Base-by-base conservation (phyloP, 2,329 filamentous ascomycete genomes). In the Laburnicola sp. region DNA sequence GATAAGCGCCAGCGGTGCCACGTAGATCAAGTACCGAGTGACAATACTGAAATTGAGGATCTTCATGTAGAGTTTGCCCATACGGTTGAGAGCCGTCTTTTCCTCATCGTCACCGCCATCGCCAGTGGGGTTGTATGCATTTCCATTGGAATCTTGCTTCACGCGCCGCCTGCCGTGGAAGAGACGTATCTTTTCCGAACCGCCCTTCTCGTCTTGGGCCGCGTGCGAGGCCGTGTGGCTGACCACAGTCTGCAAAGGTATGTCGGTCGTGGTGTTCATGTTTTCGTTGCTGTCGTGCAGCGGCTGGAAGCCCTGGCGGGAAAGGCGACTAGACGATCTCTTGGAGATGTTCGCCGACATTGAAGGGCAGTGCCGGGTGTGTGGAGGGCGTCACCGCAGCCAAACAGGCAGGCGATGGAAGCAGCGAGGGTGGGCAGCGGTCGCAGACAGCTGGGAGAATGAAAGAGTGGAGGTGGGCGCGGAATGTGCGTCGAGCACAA, bases 11-110 rank as follows among this genome's bases (percentile, higher is more conserved):
- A 86, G 53, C 0, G 84, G 84, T 23, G 80, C 66, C 25, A 86
- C 81, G 59, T 86, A 86, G 54, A 86, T 76, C 64, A 86, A 76
- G 64, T 87, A 86, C 40, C 84, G 77, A 41, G 83, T 86, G 60
- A 86, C 60, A 54, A 86, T 79, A 48, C 82, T 85, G 71, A 82
- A 86, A 61, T 85, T 80, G 59, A 84, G 71, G 47, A 87, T 78
- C 62, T 81, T 82, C 62, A 77, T 76, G 72, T 86, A 86, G 48
- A 87, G 67, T 54, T 74, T 77, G 43, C 84, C 84, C 76, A 86
- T 81, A 42, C 74, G 74, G 36, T 79, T 86, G 56, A 86, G 59
- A 2, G 66, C 66, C 16, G 76, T 80, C 50, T 82, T 80, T 58
- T 84, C 80, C 46, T 82, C 80, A 2, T 73, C 74, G 45, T 74